Percentiles rank a stretch among this genome's conserved stretches.
phyloP scores from a whole-genome alignment of 2,329 filamentous ascomycete species.

The Aspergillus niger region DNA sequence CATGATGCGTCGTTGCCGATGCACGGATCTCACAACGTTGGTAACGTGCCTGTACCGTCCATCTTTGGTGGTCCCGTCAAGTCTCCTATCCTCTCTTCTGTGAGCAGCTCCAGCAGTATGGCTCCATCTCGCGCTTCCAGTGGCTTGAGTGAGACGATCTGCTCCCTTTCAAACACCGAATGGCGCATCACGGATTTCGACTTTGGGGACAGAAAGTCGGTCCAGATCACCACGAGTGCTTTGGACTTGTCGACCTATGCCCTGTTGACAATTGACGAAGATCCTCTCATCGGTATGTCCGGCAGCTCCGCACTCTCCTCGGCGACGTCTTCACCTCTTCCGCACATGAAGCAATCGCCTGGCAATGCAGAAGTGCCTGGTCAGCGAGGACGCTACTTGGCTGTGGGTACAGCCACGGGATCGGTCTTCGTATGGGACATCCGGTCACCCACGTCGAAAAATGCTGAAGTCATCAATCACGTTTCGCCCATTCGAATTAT shows the following conservation, averaged over 20 bases:
- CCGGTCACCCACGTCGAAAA: slow-evolving; percentile 63
- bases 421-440: slow-evolving; percentile 83
- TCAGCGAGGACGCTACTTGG: slow-evolving; percentile 76
- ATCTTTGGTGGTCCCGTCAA: slow-evolving; percentile 53
- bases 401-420: slow-evolving; percentile 77
- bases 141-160: slow-evolving; percentile 34
- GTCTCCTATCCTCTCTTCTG: slow-evolving; percentile 23
- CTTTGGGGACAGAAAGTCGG: slow-evolving; percentile 61
- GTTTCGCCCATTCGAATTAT: slow-evolving; percentile 77
- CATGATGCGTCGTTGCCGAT: slow-evolving; percentile 24
- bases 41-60: slow-evolving; percentile 39
- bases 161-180: slow-evolving; percentile 54
- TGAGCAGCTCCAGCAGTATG: slow-evolving; percentile 21
- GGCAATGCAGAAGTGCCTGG: slow-evolving; percentile 71
- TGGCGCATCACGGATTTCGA: slow-evolving; percentile 67
- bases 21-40: slow-evolving; percentile 2
- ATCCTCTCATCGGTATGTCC: slow-evolving; percentile 67
- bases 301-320: slow-evolving; percentile 57
- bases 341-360: slow-evolving; percentile 46
- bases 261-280: slow-evolving; percentile 71
- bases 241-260: slow-evolving; percentile 76
- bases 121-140: slow-evolving; percentile 38
- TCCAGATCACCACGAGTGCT: slow-evolving; percentile 68
- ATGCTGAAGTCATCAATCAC: slow-evolving; percentile 57
- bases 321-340: slow-evolving; percentile 56